Evolutionary conservation across 2,329 filamentous ascomycete genomes (phyloP).

Genomic region (Exophiala dermatitidis): DNA sequence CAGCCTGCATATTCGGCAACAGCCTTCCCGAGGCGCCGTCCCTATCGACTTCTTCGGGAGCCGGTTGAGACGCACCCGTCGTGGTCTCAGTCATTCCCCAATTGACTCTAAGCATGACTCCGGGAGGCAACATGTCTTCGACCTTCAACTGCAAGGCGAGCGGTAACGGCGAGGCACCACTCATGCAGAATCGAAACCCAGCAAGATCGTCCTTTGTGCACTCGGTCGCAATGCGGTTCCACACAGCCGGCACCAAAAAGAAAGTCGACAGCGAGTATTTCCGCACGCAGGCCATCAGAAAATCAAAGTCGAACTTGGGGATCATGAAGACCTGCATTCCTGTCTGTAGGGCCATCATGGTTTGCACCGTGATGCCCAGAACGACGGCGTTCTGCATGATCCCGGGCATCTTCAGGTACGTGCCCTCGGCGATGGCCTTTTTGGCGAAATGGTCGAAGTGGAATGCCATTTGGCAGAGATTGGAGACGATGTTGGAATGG

Average conservation of each 20-base stretch:
- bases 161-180: constrained; percentile 16
- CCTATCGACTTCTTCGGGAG: constrained; percentile 36
- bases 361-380: constrained; percentile 17
- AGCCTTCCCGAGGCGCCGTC: constrained; percentile 44
- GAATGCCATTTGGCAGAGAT: constrained; percentile 18
- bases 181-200: constrained; percentile 15
- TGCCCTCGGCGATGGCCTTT: constrained; percentile 11
- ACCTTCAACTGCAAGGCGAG: constrained; percentile 10
- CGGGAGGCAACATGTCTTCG: constrained; percentile 13
- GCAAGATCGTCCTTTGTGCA: constrained; percentile 13
- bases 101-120: constrained; percentile 14
- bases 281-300: constrained; percentile 8
- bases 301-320: constrained; percentile 16
- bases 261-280: constrained; percentile 14
- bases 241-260: constrained; percentile 19
- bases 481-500: constrained; percentile 17
- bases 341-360: constrained; percentile 15
- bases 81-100: constrained; percentile 51
- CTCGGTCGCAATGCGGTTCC: constrained; percentile 18
- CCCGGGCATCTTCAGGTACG: constrained; percentile 17
- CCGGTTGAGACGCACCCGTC: constrained; percentile 30
- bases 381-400: constrained; percentile 20
- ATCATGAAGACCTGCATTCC: constrained; percentile 22
- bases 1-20: constrained; percentile 33
- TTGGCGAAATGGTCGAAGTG: constrained; percentile 15